phyloP scores from a whole-genome alignment of 225 moss, liverwort and hornwort genomes.

The Sphagnum tenellum region DNA sequence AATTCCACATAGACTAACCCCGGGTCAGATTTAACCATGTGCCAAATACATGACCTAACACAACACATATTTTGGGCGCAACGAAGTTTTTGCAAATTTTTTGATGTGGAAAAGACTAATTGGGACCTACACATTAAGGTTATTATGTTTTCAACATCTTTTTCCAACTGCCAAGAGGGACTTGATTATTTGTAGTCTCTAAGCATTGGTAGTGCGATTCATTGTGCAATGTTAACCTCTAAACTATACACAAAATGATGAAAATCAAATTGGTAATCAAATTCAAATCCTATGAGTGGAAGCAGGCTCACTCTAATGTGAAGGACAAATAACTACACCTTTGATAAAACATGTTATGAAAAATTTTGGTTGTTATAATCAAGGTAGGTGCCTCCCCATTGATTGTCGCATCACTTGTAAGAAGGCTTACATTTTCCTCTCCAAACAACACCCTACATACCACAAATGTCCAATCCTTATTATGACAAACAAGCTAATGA shows the following conservation, averaged over 20 bases:
- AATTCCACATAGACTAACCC: too few relatives aligned
- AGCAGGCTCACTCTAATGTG: background rate
- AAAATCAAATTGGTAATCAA: background rate
- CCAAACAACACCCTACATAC: constrained; percentile 57
- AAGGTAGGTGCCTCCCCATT: constrained; percentile 85
- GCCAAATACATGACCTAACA: too few relatives aligned
- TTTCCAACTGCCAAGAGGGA: too few relatives aligned
- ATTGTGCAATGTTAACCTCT: background rate
- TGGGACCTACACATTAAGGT: too few relatives aligned
- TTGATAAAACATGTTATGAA: constrained; percentile 89
- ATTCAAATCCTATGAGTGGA: background rate
- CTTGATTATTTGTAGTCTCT: too few relatives aligned
- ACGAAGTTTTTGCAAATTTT: too few relatives aligned
- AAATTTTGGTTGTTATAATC: constrained; percentile 86
- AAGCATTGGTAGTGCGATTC: too few relatives aligned
- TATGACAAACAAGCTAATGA: too few relatives aligned
- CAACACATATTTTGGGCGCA: too few relatives aligned
- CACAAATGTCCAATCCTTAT: background rate
- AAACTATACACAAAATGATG: background rate
- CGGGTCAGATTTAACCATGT: too few relatives aligned
- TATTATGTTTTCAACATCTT: too few relatives aligned
- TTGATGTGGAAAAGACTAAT: too few relatives aligned
- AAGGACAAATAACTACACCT: constrained; percentile 12
- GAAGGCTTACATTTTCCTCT: constrained; percentile 74
- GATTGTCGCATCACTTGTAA: constrained; percentile 88